Base-by-base conservation (phyloP, 1,139 yeast species). In the Hemisphaericaspora xylanilytica region DNA sequence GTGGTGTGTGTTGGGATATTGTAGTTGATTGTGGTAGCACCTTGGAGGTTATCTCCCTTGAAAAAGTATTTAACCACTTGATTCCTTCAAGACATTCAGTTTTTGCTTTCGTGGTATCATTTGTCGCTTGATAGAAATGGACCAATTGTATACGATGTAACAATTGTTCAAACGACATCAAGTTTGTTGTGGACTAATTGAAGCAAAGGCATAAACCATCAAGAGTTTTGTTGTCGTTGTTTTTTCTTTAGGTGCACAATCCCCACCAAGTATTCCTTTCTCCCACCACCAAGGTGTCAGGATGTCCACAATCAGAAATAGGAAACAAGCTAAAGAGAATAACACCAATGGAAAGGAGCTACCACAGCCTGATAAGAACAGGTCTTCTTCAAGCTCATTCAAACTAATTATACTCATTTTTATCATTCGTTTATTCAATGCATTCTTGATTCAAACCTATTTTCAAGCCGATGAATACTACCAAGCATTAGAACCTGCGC, bases 391-490 rank as follows among this genome's bases (percentile, higher is more conserved):
- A 20, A 22, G 26, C 13, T n/a, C 30, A 16, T n/a, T 7, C 37
- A 29, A 36, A 20, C 17, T 47, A 29, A 40, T 46, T 21, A n/a
- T 30, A 8, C 15, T 39, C 8, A 42, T 49, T 7, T 44, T 47
- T 27, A 3, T 34, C n/a, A 30, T 49, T 20, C 36, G 53, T 26
- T 46, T 84, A 4, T 27, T 78, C 51, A 89, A 89, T 59, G 75
- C 95, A 0, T 57, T 86, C 18, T 58, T 80, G 0, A 74, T 79
- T 5, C 59, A 59, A 42, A 88, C 97, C 0, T 94, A 80, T 56
- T 92, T 92, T 63, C 99, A 94, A 59, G 94, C 98, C 0, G 99
- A 94, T 59, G 99, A 94, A 59, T 94, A 73, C 63, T 94, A 84
- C 79, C 98, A 94, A 61, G 72, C 92, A 0, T 65, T 94, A 33